A percentile compares a stretch with the other conserved stretches of the same genome.
These are phyloP conservation scores for Boletellus deceptivus DNA, from an alignment of 1,284 basidiomycete species.

Conservation along the genomic window DNA sequence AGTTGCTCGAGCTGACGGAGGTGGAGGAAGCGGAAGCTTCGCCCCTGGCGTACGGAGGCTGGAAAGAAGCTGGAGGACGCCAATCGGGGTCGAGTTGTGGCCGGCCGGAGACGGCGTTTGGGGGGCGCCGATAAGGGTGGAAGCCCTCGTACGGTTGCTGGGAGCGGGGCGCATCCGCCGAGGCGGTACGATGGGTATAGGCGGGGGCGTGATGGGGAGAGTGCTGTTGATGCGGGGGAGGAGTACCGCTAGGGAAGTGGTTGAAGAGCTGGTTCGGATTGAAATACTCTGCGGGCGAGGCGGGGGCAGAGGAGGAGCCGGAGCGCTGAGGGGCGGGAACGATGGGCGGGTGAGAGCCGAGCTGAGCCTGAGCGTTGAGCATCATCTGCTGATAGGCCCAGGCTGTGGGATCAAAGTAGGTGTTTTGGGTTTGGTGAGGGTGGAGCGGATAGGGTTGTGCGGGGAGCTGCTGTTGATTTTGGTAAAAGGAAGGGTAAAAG, in stretches of 20 bases:
- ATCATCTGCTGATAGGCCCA: conserved; percentile 89
- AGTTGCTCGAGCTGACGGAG: conserved; percentile 66
- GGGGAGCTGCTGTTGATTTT: conserved; percentile 56
- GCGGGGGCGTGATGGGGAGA: conserved; percentile 39
- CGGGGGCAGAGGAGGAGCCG: conserved; percentile 33
- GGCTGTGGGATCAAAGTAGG: conserved; percentile 64
- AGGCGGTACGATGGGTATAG: conserved; percentile 34
- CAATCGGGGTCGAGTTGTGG: conserved; percentile 43
- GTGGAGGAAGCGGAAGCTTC: conserved; percentile 75
- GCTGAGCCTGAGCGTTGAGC: conserved; percentile 46
- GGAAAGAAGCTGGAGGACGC: conserved; percentile 47
- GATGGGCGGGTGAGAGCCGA: conserved; percentile 38
- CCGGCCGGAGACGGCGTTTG: conserved; percentile 36
- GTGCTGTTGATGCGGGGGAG: conserved; percentile 56
- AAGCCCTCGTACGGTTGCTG: conserved; percentile 57
- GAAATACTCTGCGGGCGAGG: conserved; percentile 50
- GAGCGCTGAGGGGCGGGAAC: conserved; percentile 34
- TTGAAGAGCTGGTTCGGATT: conserved; percentile 57
- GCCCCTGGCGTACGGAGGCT: conserved; percentile 67
- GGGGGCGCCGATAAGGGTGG: conserved; percentile 78
- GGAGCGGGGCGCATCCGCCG: conserved; percentile 26
- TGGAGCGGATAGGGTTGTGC: conserved; percentile 40
- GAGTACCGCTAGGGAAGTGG: conserved; percentile 67
- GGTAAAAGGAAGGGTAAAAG: conserved; percentile 72
- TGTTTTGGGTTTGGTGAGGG: conserved; percentile 46